A percentile compares a stretch with the other conserved stretches of the same genome.
phyloP scores from a whole-genome alignment of 139 green algal species.

The Parachlorella kessleri region DNA sequence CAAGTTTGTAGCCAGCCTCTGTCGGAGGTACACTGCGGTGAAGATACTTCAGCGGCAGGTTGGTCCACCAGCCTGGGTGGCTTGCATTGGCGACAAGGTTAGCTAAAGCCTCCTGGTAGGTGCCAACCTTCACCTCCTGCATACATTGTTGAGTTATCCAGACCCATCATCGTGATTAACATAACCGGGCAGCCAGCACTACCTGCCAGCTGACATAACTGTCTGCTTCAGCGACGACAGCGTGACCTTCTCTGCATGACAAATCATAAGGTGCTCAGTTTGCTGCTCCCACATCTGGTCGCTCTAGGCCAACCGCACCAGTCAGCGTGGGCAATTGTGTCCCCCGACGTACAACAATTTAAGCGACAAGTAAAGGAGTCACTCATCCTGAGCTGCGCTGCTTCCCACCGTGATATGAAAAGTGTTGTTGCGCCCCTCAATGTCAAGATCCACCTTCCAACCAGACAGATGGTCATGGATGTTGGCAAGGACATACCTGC shows the following conservation, averaged over 20 bases:
- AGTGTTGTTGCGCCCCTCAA: slow-evolving; percentile 15
- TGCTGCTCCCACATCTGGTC: too few species aligned
- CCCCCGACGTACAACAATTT: too few species aligned
- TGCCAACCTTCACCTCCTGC: slow-evolving; percentile 9
- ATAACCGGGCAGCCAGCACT: too few species aligned
- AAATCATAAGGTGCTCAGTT: too few species aligned
- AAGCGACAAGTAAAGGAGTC: too few species aligned
- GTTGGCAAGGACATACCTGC: slow-evolving; percentile 24
- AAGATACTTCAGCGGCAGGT: neutral
- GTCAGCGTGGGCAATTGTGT: too few species aligned
- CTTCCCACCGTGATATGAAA: neutral
- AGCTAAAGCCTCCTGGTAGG: slow-evolving; percentile 1
- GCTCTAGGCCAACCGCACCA: too few species aligned
- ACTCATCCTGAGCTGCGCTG: neutral
- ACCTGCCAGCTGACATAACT: too few species aligned
- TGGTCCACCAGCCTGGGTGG: neutral
- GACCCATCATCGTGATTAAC: too few species aligned
- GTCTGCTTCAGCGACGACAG: too few species aligned
- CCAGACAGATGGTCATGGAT: slow-evolving; percentile 41
- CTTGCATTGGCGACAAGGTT: neutral
- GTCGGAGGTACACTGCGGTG: neutral
- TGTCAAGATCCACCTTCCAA: slow-evolving; percentile 48
- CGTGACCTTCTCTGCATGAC: too few species aligned
- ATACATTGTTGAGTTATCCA: too few species aligned
- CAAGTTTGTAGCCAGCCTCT: neutral